Base-by-base conservation (phyloP, 2,329 filamentous ascomycete species). In the Sporothrix humicola region DNA sequence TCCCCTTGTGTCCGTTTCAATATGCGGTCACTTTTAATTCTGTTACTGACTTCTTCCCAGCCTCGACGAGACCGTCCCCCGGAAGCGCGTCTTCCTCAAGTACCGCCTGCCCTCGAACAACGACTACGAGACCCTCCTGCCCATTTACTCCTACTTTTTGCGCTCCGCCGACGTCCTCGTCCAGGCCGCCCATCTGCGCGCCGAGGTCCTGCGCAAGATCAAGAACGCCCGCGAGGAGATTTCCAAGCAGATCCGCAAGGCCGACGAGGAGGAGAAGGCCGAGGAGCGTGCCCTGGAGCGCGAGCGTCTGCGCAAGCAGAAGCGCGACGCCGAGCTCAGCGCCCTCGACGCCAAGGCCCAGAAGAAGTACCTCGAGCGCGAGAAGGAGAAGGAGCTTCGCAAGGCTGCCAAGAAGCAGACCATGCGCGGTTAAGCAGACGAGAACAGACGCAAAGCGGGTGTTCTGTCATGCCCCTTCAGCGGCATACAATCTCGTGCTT, bases 131-230 rank as follows among this genome's bases (percentile, higher is more conserved):
- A 81, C 84, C 48, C 89, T 93, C n/a, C 80, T 92, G 23, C 91
- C 93, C 37, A 83, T 98, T 75, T 94, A 97, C 85, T 84, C 88
- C 52, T 90, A 92, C 83, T 97, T 96, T 86, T 82, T 98, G 72
- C 92, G 93, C 76, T 84, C 98, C n/a, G 88, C 94, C 56, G 96
- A 99, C 81, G 85, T 88, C 77, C 91, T 99, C 68, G 94, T 92
- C 73, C 85, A 89, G 73, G 83, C 84, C 37, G 95, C 90, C 12
- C 95, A 93, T 82, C 98, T 98, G 90, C 93, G 96, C 13, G 90
- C 93, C 52, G 93, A 98, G 85, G 94, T 97, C 48, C 84, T 92
- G 81, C 93, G 93, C 82, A 97, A 97, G 86, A 87, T 99, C 77
- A 90, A 90, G 79, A 85, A 85, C 75, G 91, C 91, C 48, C 94